phyloP scores from a whole-genome alignment of 371 early-diverging fungal species.

The Mucor circinelloides region DNA sequence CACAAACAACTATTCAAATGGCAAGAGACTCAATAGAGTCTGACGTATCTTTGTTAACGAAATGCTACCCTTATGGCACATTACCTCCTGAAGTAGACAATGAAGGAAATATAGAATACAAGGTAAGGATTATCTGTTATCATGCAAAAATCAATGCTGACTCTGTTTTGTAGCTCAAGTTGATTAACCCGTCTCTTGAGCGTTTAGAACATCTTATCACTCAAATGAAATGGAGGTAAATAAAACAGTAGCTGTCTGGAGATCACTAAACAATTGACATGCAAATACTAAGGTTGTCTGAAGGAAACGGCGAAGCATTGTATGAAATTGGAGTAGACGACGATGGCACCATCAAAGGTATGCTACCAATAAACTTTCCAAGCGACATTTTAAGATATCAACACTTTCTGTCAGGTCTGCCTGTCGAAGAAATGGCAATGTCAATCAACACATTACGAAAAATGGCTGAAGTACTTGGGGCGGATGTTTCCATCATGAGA shows the following conservation, averaged over 20 bases:
- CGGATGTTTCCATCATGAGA: constrained; percentile 56
- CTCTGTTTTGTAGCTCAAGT: constrained; percentile 59
- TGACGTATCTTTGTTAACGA: constrained; percentile 14
- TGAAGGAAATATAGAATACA: constrained; percentile 90
- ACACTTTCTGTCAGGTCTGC: constrained; percentile 33
- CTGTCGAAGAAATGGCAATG: constrained; percentile 56
- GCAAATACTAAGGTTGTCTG: constrained; percentile 59
- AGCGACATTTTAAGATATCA: not conserved
- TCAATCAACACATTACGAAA: constrained; percentile 62
- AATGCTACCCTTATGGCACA: constrained; percentile 18
- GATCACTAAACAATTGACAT: not conserved
- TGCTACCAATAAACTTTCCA: not conserved
- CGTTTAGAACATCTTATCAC: constrained; percentile 87
- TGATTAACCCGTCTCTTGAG: constrained; percentile 71
- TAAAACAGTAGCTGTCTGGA: not conserved
- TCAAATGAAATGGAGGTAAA: constrained; percentile 87
- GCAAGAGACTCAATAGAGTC: constrained; percentile 5
- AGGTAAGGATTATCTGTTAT: constrained; percentile 42
- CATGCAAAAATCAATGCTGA: not conserved
- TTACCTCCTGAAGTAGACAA: constrained; percentile 86
- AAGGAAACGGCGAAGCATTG: constrained; percentile 86
- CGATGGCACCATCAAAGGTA: constrained; percentile 82
- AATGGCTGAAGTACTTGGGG: constrained; percentile 67
- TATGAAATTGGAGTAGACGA: constrained; percentile 93
- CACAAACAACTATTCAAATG: constrained; percentile 8